These are phyloP conservation scores for Pilobolus umbonatus DNA, from an alignment of 192 early-diverging fungal genomes.

Conservation along the genomic window DNA sequence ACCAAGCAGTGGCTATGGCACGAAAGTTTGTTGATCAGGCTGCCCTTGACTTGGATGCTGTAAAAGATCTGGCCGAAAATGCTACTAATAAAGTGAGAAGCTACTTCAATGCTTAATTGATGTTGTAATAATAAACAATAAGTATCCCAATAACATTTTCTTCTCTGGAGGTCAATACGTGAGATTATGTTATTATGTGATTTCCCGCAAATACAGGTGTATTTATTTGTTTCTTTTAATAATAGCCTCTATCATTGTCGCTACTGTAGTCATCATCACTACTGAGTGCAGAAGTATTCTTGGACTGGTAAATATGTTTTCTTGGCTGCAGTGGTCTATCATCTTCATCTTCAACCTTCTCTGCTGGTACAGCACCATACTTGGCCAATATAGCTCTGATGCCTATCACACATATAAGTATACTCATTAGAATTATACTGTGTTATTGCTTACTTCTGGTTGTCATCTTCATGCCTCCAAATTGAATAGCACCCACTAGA, in stretches of 20 bases:
- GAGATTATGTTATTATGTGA: too few relatives aligned
- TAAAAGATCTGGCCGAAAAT: slow-evolving; percentile 36
- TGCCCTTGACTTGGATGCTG: slow-evolving; percentile 34
- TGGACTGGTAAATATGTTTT: slow-evolving; percentile 47
- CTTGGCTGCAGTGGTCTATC: slow-evolving; percentile 24
- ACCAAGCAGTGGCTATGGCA: slow-evolving; percentile 33
- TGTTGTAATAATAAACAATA: too few relatives aligned
- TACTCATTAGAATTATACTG: neutral
- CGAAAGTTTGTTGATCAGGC: slow-evolving; percentile 45
- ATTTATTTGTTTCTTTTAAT: too few relatives aligned
- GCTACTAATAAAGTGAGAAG: slow-evolving; percentile 26
- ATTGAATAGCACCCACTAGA: slow-evolving; percentile 70
- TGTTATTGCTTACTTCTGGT: slow-evolving; percentile 47
- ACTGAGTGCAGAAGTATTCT: slow-evolving; percentile 50
- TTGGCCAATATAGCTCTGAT: slow-evolving; percentile 30
- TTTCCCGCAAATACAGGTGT: too few relatives aligned
- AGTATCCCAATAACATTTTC: too few relatives aligned
- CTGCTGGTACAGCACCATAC: slow-evolving; percentile 36
- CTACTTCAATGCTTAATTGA: slow-evolving; percentile 2
- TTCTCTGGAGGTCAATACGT: too few relatives aligned
- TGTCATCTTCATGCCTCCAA: slow-evolving; percentile 80
- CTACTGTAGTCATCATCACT: slow-evolving; percentile 49
- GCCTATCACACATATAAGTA: neutral
- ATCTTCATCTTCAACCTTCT: slow-evolving; percentile 5
- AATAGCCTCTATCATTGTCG: slow-evolving; percentile 35